Evolutionary conservation across 306 rosid species (phyloP), one percentile per base, ranked within the genome.

Genomic region (Adenanthera pavonina): DNA sequence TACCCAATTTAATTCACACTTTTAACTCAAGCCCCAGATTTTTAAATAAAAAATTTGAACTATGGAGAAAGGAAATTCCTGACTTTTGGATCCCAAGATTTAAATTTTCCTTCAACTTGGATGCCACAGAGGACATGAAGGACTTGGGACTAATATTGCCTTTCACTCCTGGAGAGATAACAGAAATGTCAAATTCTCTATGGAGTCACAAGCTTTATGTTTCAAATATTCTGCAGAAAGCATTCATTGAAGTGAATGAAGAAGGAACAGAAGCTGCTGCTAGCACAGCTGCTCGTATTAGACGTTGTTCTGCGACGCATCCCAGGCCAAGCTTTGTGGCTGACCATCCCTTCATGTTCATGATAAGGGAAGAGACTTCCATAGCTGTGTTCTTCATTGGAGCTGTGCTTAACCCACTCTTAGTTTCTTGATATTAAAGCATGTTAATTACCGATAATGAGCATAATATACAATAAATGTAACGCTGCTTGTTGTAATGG

Each of bases 1-100:
- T 87, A 6, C 73, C 62, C 13, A 36, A 34, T 36, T n/a, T 84
- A 3, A 16, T 81, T 15, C 38, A 69, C 3, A 51, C 14, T 44
- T 40, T 74, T 1, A 15, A 14, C 20, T 6, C 47, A 5, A 64
- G 74, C 0, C 20, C 68, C 1, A 76, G 19, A 25, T 84, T 69
- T 70, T 53, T 84, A 2, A 59, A 81, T 4, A 77, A 36, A 8
- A 43, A 77, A 34, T 7, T 52, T 20, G 47, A 60, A 11, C 6
- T 7, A 0, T 0, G 0, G 1, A 0, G 8, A 2, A 57, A 15
- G 35, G 8, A 14, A 0, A 40, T 83, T 3, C 8, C 35, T 4
- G 5, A 74, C 2, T 38, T 87, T 15, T 25, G 74, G 51, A 84
- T 84, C 15, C 89, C 77, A n/a, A 10, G 61, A 53, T 87, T 84